A percentile compares a stretch with the other conserved stretches of the same genome.
These are phyloP conservation scores for Phytophthora brassicae DNA, from an alignment of 352 stramenopile species.

Conservation along the genomic window DNA sequence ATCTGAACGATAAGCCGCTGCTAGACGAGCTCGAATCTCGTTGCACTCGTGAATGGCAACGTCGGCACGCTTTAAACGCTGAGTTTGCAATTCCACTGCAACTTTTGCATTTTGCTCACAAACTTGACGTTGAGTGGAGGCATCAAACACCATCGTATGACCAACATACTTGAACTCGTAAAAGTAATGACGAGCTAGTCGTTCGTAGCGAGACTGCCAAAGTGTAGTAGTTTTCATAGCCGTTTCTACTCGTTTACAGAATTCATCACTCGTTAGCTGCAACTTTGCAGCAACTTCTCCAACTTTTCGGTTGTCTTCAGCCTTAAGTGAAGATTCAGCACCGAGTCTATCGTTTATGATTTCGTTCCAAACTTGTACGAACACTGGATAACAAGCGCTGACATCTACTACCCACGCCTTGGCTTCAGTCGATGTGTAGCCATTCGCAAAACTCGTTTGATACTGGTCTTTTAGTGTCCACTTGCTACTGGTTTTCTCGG, in stretches of 20 bases:
- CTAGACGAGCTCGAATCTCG: slow-evolving; percentile 33
- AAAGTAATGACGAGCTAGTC: slow-evolving; percentile 60
- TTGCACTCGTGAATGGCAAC: slow-evolving; percentile 43
- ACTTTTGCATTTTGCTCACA: slow-evolving; percentile 1
- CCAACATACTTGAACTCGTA: slow-evolving; percentile 77
- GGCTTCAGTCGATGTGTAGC: slow-evolving; percentile 53
- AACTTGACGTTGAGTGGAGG: slow-evolving; percentile 2
- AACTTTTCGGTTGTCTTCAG: neutral
- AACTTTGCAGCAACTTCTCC: neutral
- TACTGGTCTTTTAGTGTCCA: slow-evolving; percentile 65
- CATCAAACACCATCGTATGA: slow-evolving; percentile 44
- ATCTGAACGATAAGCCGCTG: slow-evolving; percentile 34
- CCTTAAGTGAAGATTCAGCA: neutral
- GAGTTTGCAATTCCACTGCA: slow-evolving; percentile 25
- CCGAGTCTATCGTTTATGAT: neutral
- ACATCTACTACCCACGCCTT: slow-evolving; percentile 55
- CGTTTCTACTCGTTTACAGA: slow-evolving; percentile 41
- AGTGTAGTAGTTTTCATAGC: slow-evolving; percentile 19
- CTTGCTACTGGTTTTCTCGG: slow-evolving; percentile 63
- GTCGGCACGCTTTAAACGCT: slow-evolving; percentile 34
- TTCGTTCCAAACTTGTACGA: slow-evolving; percentile 54
- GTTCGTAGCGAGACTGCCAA: slow-evolving; percentile 59
- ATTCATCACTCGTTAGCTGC: slow-evolving; percentile 38
- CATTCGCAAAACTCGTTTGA: slow-evolving; percentile 43
- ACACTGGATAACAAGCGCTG: slow-evolving; percentile 48